Evolutionary conservation across 306 rosid genomes (phyloP), one percentile per base, ranked within the genome.

Genomic region (Gleditsia sinensis): DNA sequence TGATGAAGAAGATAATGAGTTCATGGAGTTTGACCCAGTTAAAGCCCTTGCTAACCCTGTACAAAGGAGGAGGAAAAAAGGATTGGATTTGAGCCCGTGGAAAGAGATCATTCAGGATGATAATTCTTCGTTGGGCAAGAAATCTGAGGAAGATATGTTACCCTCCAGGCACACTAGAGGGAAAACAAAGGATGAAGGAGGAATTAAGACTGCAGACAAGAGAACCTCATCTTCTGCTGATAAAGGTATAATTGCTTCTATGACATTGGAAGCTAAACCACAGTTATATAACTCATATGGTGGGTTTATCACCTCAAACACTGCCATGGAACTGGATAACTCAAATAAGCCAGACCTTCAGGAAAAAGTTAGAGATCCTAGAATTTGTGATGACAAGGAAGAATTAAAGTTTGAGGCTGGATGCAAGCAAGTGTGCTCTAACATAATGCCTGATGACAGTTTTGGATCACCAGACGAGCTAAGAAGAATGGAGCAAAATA

Each of bases 1-100:
- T 12, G 82, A 61, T 51, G 91, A 86, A 72, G 91, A 67, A 54
- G 90, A 80, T 76, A 72, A 78, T 53, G 57, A 17, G 50, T 72
- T 79, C 14, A 80, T 59, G 85, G 84, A 85, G 59, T 64, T 67
- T 65, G 95, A 84, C 27, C 67, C 72, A 16, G 78, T 88, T 30
- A 81, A 88, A 46, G 54, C 76, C 70, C 82, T 76, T 75, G 97
- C 95, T 23, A 84, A 85, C 32, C 97, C 97, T 0, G 64, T 88
- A 13, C 80, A 83, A 74, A 87, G 92, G 88, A 94, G 58, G 85
- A 77, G 70, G 76, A 90, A 85, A 72, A 84, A 83, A 51, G 86
- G 73, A 79, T 65, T 92, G 82, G 89, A 92, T 14, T 84, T 92
- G 70, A 83, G 89, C 56, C 80, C 75, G 63, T 86, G 94, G 93